Evolutionary conservation across 352 stramenopile genomes (phyloP), one percentile per base, ranked within the genome.

Genomic region (Elongisporangium senticosum): DNA sequence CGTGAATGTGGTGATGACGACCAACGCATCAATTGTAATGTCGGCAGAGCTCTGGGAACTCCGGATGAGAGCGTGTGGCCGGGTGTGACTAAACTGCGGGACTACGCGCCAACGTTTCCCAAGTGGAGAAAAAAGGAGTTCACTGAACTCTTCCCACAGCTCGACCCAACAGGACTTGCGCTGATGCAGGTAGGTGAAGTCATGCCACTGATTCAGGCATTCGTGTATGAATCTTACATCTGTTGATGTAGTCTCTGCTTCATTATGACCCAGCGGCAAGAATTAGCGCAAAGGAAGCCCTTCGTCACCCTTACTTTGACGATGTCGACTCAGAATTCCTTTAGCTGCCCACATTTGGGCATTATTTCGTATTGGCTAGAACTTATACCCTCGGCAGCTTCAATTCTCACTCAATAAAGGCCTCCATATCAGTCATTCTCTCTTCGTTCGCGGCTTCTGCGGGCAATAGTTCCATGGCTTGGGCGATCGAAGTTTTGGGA

Each of bases 21-120:
- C 6, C 13, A 39, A 39, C 28, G 7, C 5, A 39, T 7, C 8
- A 39, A 39, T 39, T 13, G 28, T 6, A 39, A 14, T 39, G 7
- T 13, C 7, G 52, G 10, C 22, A 89, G 80, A 55, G 77, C 94
- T 56, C 81, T 99, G 20, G 98, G 97, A 51, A 99, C 98, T 24
- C 98, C 98, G 0, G 95, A 91, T 51, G 97, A 99, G 61, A 60
- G 86, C 21, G 80, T 93, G 11, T 99, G 97, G 98, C 94, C 95
- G 5, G 96, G 96, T 52, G 95, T 99, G 2, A 98, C 95, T 11
- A 79, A 94, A 24, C 76, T 99, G 10, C 96, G 93, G 40, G 97
- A 99, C 77, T 99, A 98, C 79, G 83, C 83, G 17, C 64, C 79
- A 22, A 92, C 83, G 17, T 99, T 99, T 70, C 97, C 97, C 6